A percentile compares a stretch with the other conserved stretches of the same genome.
These are phyloP conservation scores for Grosmannia serpens DNA, from an alignment of 2,329 filamentous ascomycete genomes.

Conservation along the genomic window DNA sequence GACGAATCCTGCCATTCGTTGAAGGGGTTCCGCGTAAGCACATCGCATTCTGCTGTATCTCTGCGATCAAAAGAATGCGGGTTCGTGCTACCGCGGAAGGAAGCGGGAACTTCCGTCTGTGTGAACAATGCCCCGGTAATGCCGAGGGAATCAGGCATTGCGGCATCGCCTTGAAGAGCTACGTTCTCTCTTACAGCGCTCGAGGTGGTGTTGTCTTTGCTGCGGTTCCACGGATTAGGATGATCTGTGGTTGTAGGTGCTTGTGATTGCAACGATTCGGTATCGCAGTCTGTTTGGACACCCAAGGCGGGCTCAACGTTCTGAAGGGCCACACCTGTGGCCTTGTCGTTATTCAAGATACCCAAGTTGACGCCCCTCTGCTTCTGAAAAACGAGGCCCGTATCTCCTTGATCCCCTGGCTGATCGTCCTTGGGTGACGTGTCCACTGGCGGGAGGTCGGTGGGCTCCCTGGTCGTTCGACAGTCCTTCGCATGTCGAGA, in stretches of 20 bases:
- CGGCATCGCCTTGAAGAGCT: not conserved
- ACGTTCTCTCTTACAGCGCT: not conserved
- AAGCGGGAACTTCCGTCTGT: not conserved
- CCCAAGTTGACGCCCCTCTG: not conserved
- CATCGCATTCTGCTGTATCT: not conserved
- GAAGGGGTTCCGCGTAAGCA: not conserved
- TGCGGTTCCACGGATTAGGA: not conserved
- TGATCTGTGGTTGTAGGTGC: not conserved
- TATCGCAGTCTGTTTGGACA: not conserved
- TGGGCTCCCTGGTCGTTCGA: not conserved
- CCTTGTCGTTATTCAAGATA: not conserved
- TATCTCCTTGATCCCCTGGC: not conserved
- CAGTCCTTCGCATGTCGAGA: not conserved
- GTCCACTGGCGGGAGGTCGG: not conserved
- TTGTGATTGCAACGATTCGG: not conserved
- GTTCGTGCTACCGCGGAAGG: not conserved
- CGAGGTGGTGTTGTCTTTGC: not conserved
- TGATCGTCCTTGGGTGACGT: not conserved
- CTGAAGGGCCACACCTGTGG: not conserved
- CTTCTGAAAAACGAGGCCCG: not conserved
- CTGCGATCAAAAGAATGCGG: not conserved
- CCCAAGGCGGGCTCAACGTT: not conserved
- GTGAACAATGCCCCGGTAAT: not conserved
- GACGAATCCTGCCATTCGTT: not conserved
- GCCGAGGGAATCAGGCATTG: not conserved